Percentiles rank a stretch among this genome's conserved stretches.
phyloP scores from a whole-genome alignment of 2,329 filamentous ascomycete species.

The Penicillium sp. region DNA sequence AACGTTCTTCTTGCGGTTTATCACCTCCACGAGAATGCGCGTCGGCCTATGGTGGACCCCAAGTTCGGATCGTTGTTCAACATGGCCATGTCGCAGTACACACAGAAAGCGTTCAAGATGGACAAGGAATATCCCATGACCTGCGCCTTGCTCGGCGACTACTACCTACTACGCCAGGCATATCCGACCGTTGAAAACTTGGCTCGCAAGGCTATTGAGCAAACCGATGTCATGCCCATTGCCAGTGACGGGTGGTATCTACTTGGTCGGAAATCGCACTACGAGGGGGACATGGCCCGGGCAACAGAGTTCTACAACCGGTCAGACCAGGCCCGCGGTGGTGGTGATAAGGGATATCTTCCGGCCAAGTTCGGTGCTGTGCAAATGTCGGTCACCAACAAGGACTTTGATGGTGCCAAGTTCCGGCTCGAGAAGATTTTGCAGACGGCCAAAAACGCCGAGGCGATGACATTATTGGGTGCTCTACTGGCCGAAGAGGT shows the following conservation, averaged over 20 bases:
- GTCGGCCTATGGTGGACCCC: slow-evolving; percentile 74
- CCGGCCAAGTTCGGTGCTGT: slow-evolving; percentile 93
- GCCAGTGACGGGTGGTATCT: slow-evolving; percentile 98
- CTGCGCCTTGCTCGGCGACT: slow-evolving; percentile 82
- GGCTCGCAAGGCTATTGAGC: slow-evolving; percentile 87
- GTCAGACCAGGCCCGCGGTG: slow-evolving; percentile 86
- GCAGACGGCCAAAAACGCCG: slow-evolving; percentile 72
- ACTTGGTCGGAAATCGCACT: slow-evolving; percentile 84
- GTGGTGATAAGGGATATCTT: slow-evolving; percentile 81
- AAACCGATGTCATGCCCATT: slow-evolving; percentile 92
- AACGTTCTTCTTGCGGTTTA: slow-evolving; percentile 86
- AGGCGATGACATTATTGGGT: slow-evolving; percentile 87
- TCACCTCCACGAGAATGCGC: slow-evolving; percentile 79
- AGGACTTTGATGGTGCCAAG: slow-evolving; percentile 86
- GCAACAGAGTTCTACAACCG: slow-evolving; percentile 83
- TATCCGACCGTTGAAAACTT: slow-evolving; percentile 77
- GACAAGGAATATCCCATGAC: slow-evolving; percentile 88
- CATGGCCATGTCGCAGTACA: slow-evolving; percentile 90
- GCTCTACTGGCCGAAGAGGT: slow-evolving; percentile 93
- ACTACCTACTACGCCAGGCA: slow-evolving; percentile 78
- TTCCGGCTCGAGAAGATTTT: slow-evolving; percentile 91
- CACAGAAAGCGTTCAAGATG: slow-evolving; percentile 85
- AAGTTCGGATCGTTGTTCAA: slow-evolving; percentile 82
- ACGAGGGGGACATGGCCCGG: slow-evolving; percentile 64
- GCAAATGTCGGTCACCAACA: slow-evolving; percentile 77